Evolutionary conservation across 2,329 filamentous ascomycete genomes (phyloP), one percentile per base, ranked within the genome.

Genomic region (Sarocladiaceae sp.): DNA sequence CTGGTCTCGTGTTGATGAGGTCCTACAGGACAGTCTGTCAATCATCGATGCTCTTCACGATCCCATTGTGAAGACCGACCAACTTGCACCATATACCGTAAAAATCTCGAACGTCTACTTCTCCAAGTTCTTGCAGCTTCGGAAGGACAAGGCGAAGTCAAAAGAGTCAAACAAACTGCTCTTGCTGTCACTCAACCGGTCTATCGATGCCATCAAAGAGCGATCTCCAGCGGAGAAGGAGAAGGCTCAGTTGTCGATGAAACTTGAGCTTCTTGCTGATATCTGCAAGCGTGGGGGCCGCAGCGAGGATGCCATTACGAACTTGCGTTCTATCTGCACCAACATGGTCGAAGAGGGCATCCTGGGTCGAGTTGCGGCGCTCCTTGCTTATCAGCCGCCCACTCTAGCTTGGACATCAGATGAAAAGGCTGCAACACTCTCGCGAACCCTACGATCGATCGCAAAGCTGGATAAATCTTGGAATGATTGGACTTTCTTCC

Each of bases 41-140:
- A 68, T 87, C 13, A 65, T 86, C 10, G 77, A 82, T 29, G 71
- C 74, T 49, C 69, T 84, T 40, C 74, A 75, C 4, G 69, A 77
- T 44, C 62, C 66, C 4, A 42, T 57, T 8, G 51, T 61, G 17
- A 64, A 60, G 46, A 48, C 58, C 1, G 69, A 69, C 25, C 64
- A 69, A 49, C 58, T 71, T 12, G 61, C 58, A n/a, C 72, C 71
- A 2, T 82, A 83, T 57, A 73, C 80, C 53, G 77, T 86, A 55
- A 88, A 84, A 59, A 79, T 90, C 23, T 90, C 87, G 0, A 85
- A 87, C 58, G 74, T 88, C 3, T 89, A 89, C 62, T 90, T 85
- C 63, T 73, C 82, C n/a, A 74, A 80, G 46, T 82, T 83, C 60
- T 68, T 79, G 17, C 71, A 75, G 40, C 63, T 81, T 54, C 69